phyloP scores from a whole-genome alignment of 2,329 filamentous ascomycete genomes.

The Drechmeria coniospora region DNA sequence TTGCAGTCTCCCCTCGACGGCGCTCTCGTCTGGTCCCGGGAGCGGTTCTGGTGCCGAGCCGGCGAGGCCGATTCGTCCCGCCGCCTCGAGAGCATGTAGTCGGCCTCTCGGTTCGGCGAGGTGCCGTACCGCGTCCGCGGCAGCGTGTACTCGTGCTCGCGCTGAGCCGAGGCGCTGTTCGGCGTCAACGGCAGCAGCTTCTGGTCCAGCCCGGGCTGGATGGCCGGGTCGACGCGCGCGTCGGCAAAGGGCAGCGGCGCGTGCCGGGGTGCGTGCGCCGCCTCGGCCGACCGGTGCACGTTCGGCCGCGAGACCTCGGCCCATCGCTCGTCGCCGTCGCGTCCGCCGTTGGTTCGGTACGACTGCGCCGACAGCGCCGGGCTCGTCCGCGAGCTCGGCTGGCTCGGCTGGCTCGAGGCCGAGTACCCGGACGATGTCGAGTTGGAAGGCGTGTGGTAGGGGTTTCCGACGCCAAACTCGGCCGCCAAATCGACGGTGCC shows the following conservation, averaged over 20 bases:
- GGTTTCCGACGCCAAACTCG: constrained; percentile 46
- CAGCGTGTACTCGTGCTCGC: no score
- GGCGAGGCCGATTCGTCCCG: neutral
- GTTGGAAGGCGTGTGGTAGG: constrained; percentile 47
- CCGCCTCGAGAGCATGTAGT: neutral
- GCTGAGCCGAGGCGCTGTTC: neutral
- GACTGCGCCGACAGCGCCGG: constrained; percentile 15
- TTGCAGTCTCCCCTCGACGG: constrained; percentile 62
- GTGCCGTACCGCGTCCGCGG: constrained; percentile 3
- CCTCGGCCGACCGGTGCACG: no score
- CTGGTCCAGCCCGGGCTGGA: constrained; percentile 7
- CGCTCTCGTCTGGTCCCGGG: constrained; percentile 21
- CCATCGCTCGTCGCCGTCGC: no score
- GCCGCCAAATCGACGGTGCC: constrained; percentile 38
- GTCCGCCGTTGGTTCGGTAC: constrained; percentile 24
- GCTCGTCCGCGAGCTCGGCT: constrained; percentile 43
- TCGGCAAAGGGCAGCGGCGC: no score
- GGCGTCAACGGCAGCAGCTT: neutral
- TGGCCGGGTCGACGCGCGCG: no score
- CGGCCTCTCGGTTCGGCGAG: constrained; percentile 1
- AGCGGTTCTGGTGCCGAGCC: constrained; percentile 10
- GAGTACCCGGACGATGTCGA: constrained; percentile 53
- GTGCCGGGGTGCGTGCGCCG: no score
- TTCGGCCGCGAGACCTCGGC: no score
- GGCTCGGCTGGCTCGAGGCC: constrained; percentile 39